Evolutionary conservation across 306 rosid species (phyloP).

Genomic region (Fragaria iinumae): DNA sequence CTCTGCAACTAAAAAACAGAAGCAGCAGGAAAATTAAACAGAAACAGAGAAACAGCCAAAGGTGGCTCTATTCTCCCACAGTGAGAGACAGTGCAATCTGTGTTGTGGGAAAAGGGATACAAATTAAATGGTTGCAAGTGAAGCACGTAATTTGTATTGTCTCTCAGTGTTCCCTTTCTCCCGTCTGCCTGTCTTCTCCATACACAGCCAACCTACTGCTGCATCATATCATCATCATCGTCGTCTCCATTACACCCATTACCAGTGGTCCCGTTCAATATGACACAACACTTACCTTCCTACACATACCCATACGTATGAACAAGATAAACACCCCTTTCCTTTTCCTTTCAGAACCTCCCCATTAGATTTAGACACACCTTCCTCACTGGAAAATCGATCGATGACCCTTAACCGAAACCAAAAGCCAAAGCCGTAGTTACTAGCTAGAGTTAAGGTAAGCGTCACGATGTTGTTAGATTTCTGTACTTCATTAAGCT

Average conservation of each 20-base stretch:
- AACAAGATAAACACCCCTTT: constrained; percentile 20
- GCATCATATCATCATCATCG: constrained; percentile 29
- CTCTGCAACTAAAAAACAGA: constrained; percentile 6
- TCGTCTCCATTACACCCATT: constrained; percentile 44
- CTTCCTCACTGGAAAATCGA: neutral
- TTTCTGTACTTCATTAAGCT: neutral
- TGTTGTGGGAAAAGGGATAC: constrained; percentile 48
- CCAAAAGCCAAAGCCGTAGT: neutral
- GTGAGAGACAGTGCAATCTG: constrained; percentile 46
- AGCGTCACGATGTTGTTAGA: neutral
- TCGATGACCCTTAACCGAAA: neutral
- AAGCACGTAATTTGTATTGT: constrained; percentile 62
- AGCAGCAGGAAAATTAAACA: neutral
- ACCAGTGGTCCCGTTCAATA: constrained; percentile 68
- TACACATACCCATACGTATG: constrained; percentile 29
- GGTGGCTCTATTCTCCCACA: constrained; percentile 38
- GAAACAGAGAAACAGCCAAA: constrained; percentile 33
- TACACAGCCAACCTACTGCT: constrained; percentile 36
- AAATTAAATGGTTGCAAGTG: constrained; percentile 58
- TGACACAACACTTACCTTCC: constrained; percentile 38
- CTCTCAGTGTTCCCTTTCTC: constrained; percentile 61
- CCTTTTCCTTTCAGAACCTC: constrained; percentile 3
- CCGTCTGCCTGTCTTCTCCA: constrained; percentile 83
- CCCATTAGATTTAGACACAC: constrained; percentile 26
- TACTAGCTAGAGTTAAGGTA: neutral